Evolutionary conservation across 768 basidiomycete species (phyloP).

Genomic region (Cystofilobasidium bisporidii): DNA sequence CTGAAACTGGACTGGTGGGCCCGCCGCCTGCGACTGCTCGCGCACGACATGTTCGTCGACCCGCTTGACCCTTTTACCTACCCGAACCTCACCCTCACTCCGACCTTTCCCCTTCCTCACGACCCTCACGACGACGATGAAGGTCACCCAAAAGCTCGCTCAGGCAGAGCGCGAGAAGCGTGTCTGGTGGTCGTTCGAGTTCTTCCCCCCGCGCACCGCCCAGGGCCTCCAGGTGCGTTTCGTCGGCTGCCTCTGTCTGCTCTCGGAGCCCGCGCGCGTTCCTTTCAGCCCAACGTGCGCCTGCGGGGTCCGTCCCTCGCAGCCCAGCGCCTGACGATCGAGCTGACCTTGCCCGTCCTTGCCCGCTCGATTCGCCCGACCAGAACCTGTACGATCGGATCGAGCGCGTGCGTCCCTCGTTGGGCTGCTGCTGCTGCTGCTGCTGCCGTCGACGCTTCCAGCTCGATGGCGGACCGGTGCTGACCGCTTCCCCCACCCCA

Average conservation of each 20-base stretch:
- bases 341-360: too few species aligned
- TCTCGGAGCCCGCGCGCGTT: not conserved
- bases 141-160: conserved; percentile 86
- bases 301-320: not conserved
- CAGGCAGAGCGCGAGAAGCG: conserved; percentile 74
- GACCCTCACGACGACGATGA: conserved; percentile 48
- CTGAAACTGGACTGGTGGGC: too few species aligned
- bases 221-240: conserved; percentile 47
- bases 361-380: too few species aligned
- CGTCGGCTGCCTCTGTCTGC: not conserved
- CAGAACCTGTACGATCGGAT: conserved; percentile 97
- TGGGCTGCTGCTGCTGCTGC: too few species aligned
- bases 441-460: not conserved
- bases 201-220: conserved; percentile 90
- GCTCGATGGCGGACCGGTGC: not conserved
- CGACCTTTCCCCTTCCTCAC: not conserved
- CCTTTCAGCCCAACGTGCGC: not conserved
- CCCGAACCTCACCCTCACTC: too few species aligned
- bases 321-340: not conserved
- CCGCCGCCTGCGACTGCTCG: not conserved
- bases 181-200: conserved; percentile 92
- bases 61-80: too few species aligned
- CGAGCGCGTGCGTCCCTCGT: conserved; percentile 56
- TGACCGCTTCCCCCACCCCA: not conserved
- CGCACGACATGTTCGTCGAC: too few species aligned